A percentile compares a stretch with the other conserved stretches of the same genome.
Evolutionary conservation across 2,329 filamentous ascomycete genomes (phyloP).

Genomic region (Stemphylium lycopersici): DNA sequence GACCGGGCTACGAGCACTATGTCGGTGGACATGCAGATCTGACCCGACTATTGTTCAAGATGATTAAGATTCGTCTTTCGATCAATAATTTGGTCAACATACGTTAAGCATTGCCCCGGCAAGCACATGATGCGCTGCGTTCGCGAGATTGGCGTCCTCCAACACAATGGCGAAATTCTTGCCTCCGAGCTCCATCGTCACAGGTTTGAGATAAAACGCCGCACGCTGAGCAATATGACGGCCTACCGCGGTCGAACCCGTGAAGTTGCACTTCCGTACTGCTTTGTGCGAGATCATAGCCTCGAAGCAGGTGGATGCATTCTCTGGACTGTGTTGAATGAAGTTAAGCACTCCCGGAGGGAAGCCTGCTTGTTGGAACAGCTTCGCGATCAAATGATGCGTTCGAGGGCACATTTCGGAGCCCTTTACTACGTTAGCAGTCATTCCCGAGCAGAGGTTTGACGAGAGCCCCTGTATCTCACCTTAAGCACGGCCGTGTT

Average conservation of each 20-base stretch:
- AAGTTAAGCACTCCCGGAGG: slow-evolving; percentile 76
- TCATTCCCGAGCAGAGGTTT: too few species aligned
- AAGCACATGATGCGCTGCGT: slow-evolving; percentile 79
- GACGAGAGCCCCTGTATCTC: too few species aligned
- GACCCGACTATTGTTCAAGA: slow-evolving; percentile 48
- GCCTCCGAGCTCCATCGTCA: slow-evolving; percentile 77
- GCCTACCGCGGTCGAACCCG: slow-evolving; percentile 58
- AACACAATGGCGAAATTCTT: slow-evolving; percentile 81
- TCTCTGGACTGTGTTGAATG: slow-evolving; percentile 56
- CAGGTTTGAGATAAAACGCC: slow-evolving; percentile 47
- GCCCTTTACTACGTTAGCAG: background rate
- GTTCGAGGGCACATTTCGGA: slow-evolving; percentile 9
- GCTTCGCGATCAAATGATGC: slow-evolving; percentile 3
- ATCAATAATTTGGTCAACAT: background rate
- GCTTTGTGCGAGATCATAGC: slow-evolving; percentile 70
- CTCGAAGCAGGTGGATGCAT: slow-evolving; percentile 70
- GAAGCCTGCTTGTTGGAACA: slow-evolving; percentile 65
- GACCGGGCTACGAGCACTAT: slow-evolving; percentile 1
- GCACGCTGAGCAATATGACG: background rate
- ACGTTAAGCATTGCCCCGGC: slow-evolving; percentile 81
- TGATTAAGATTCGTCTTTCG: background rate
- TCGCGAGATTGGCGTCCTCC: slow-evolving; percentile 74
- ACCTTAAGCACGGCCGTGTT: slow-evolving; percentile 38
- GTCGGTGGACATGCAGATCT: slow-evolving; percentile 65
- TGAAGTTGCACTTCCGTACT: slow-evolving; percentile 72